Conservation (phyloP, 257 asterid species). For the Misopates orontium region DNA sequence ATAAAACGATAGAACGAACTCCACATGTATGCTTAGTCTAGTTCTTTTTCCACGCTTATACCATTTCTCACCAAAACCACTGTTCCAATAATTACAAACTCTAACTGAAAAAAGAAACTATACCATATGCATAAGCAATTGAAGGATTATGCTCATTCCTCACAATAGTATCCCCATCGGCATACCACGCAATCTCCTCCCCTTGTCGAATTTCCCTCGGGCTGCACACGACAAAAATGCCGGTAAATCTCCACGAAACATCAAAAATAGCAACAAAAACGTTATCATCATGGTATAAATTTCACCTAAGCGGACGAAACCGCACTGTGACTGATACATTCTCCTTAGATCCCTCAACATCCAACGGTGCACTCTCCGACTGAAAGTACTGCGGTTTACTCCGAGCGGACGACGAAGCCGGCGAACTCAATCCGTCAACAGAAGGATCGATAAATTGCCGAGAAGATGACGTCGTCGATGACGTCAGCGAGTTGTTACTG, state of each 20-base stretch:
- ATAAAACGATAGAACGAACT: background rate
- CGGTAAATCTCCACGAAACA: constrained; percentile 25
- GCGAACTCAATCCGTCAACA: constrained; percentile 67
- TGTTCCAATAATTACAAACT: constrained; percentile 10
- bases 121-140: constrained; percentile 97
- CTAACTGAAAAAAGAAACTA: constrained; percentile 27
- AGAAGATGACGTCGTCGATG: constrained; percentile 86
- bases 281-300: background rate
- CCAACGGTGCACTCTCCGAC: constrained; percentile 51
- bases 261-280: background rate
- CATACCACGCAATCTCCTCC: constrained; percentile 98
- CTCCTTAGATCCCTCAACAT: constrained; percentile 74
- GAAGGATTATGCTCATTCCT: constrained; percentile 90
- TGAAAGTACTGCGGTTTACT: constrained; percentile 61
- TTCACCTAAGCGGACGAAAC: constrained; percentile 95
- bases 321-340: constrained; percentile 94
- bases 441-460: constrained; percentile 71
- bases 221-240: constrained; percentile 43
- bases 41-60: background rate
- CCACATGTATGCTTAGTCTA: background rate
- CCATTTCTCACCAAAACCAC: background rate
- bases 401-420: constrained; percentile 82
- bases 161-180: constrained; percentile 96
- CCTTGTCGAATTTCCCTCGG: constrained; percentile 97
- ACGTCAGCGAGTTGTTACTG: constrained; percentile 60